Evolutionary conservation across 352 stramenopile species (phyloP).

Genomic region (Pythium grandisporangium): DNA sequence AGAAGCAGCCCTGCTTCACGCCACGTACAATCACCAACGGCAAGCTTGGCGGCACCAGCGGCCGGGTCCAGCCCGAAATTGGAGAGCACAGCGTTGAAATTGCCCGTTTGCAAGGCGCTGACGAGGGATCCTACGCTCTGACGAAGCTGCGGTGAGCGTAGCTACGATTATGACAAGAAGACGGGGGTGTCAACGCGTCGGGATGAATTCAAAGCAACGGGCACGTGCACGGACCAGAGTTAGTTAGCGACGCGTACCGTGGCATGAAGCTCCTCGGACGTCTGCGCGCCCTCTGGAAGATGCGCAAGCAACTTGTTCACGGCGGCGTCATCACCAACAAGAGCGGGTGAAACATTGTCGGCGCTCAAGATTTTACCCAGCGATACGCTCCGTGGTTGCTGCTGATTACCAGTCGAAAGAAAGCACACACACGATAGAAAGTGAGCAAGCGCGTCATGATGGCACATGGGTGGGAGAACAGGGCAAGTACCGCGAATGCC

Average conservation of each 20-base stretch:
- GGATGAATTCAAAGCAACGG: too few species aligned
- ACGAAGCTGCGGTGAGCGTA: conserved; percentile 79
- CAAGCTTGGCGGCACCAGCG: conserved; percentile 70
- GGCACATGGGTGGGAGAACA: background rate
- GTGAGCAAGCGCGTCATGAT: background rate
- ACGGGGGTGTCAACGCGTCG: too few species aligned
- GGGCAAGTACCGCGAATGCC: conserved; percentile 28
- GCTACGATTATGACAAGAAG: conserved; percentile 14
- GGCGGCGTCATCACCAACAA: conserved; percentile 57
- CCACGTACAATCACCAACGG: conserved; percentile 69
- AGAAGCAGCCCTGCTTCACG: background rate
- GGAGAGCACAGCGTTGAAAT: conserved; percentile 85
- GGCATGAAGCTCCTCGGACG: conserved; percentile 52
- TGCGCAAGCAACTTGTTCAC: conserved; percentile 54
- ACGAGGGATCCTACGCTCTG: conserved; percentile 84
- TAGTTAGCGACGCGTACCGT: conserved; percentile 54
- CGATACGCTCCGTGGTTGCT: conserved; percentile 54
- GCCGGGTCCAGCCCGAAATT: conserved; percentile 85
- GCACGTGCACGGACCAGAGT: too few species aligned
- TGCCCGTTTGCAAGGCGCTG: conserved; percentile 78
- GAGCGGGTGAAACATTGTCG: conserved; percentile 34
- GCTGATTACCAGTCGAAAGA: background rate
- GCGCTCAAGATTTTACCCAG: conserved; percentile 54
- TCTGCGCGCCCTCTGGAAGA: conserved; percentile 78
- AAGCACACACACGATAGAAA: background rate